Percentiles rank a stretch among this genome's conserved stretches.
These are phyloP conservation scores for Fistulifera pelliculosa DNA, from an alignment of 108 stramenopile species.

Conservation along the genomic window DNA sequence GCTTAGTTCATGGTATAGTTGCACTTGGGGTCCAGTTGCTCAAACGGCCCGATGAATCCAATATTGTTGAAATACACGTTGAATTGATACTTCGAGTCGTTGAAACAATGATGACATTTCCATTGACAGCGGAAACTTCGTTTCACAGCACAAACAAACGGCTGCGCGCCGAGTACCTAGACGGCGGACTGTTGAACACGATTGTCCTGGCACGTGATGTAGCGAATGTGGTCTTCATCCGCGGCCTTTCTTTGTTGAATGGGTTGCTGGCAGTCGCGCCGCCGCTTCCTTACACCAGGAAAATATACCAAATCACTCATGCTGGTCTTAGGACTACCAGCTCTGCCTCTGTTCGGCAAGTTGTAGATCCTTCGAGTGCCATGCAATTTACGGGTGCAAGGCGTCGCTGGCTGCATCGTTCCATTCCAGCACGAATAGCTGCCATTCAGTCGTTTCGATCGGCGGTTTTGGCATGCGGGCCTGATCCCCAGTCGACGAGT, in stretches of 20 bases:
- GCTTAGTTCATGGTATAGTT: too few relatives aligned
- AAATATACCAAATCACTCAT: conserved; percentile 30
- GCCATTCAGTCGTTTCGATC: conserved; percentile 22
- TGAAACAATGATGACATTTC: conserved; percentile 29
- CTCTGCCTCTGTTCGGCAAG: conserved; percentile 21
- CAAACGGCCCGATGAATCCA: too few relatives aligned
- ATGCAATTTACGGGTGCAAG: conserved; percentile 12
- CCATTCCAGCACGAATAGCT: conserved; percentile 18
- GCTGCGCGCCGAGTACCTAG: conserved; percentile 26
- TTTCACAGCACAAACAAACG: conserved; percentile 38
- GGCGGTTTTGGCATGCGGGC: conserved; percentile 16
- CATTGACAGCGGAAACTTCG: conserved; percentile 27
- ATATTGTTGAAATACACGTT: conserved; percentile 6
- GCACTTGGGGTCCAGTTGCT: too few relatives aligned
- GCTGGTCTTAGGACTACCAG: conserved; percentile 31
- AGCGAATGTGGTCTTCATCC: conserved; percentile 26
- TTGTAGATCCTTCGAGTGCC: conserved; percentile 29
- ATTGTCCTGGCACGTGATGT: conserved; percentile 13
- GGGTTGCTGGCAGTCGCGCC: conserved; percentile 6
- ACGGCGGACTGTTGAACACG: conserved; percentile 34
- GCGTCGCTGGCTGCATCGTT: conserved; percentile 34
- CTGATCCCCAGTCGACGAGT: conserved; percentile 9
- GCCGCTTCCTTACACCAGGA: conserved; percentile 21
- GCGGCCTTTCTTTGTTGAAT: conserved; percentile 26
- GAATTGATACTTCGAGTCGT: conserved; percentile 22